Percentiles rank a stretch among this genome's conserved stretches.
Conservation (phyloP, 257 asterid species). For the Jaltomata sinuosa region DNA sequence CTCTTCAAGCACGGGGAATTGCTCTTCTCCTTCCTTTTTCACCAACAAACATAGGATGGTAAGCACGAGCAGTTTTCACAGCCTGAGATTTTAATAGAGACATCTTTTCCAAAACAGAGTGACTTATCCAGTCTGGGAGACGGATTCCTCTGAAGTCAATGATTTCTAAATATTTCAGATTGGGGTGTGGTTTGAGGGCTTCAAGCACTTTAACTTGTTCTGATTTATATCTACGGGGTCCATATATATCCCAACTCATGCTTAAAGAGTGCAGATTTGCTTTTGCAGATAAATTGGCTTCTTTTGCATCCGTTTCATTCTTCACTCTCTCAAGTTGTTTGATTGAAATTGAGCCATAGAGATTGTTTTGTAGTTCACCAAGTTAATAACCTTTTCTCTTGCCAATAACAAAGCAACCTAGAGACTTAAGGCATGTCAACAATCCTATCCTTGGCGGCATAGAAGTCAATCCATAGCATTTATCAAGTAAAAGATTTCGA, state of each 20-base stretch:
- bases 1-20: constrained; percentile 5
- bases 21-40: background rate
- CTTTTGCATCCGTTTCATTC: no score
- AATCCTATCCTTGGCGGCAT: background rate
- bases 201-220: constrained; percentile 9
- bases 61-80: background rate
- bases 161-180: background rate
- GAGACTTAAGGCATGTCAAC: background rate
- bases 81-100: background rate
- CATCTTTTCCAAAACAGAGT: background rate
- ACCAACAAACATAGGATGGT: constrained; percentile 10
- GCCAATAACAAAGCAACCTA: no score
- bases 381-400: no score
- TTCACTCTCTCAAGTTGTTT: no score
- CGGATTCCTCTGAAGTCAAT: background rate
- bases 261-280: no score
- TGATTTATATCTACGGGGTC: no score
- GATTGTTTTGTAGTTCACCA: no score
- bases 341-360: no score
- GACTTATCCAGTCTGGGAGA: constrained; percentile 18
- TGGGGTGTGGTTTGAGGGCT: constrained; percentile 16
- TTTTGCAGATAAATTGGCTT: no score
- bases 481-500: background rate
- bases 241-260: no score
- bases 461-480: background rate